Conservation (phyloP, 768 basidiomycete genomes). For the Suillus americanus region DNA sequence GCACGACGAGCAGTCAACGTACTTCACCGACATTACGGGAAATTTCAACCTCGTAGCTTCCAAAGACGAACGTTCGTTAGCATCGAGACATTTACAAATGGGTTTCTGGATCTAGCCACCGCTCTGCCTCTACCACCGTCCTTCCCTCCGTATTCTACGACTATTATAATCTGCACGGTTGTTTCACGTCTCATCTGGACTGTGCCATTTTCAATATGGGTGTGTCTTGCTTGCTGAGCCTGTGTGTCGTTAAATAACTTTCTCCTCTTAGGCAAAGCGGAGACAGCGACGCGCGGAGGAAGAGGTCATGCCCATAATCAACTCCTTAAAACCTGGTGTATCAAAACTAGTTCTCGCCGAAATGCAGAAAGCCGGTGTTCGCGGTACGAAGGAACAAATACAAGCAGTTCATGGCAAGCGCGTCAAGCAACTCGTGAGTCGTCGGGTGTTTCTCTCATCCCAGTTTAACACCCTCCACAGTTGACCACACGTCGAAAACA, state of each 20-base stretch:
- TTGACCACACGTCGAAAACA: slow-evolving; percentile 54
- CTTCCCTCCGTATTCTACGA: slow-evolving; percentile 69
- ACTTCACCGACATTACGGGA: slow-evolving; percentile 11
- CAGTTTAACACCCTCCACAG: slow-evolving; percentile 32
- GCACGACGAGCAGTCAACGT: slow-evolving; percentile 14
- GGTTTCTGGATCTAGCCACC: slow-evolving; percentile 73
- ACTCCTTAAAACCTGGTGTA: slow-evolving; percentile 43
- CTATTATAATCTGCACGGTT: slow-evolving; percentile 71
- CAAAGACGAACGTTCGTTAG: slow-evolving; percentile 23
- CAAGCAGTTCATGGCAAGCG: slow-evolving; percentile 48
- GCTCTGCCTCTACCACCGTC: slow-evolving; percentile 72
- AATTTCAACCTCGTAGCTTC: slow-evolving; percentile 9
- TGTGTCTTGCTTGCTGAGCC: slow-evolving; percentile 24
- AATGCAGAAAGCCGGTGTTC: slow-evolving; percentile 58
- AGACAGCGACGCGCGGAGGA: slow-evolving; percentile 62
- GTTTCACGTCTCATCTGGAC: slow-evolving; percentile 57
- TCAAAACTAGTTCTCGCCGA: slow-evolving; percentile 34
- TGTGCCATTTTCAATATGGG: slow-evolving; percentile 78
- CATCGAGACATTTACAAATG: slow-evolving; percentile 46
- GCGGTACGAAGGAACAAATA: slow-evolving; percentile 53
- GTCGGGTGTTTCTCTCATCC: background rate
- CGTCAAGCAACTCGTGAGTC: slow-evolving; percentile 45
- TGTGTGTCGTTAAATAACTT: slow-evolving; percentile 7
- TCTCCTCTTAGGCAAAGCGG: slow-evolving; percentile 50
- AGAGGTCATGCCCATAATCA: slow-evolving; percentile 56